Base-by-base conservation (phyloP, 768 basidiomycete species). In the Astraeus odoratus region DNA sequence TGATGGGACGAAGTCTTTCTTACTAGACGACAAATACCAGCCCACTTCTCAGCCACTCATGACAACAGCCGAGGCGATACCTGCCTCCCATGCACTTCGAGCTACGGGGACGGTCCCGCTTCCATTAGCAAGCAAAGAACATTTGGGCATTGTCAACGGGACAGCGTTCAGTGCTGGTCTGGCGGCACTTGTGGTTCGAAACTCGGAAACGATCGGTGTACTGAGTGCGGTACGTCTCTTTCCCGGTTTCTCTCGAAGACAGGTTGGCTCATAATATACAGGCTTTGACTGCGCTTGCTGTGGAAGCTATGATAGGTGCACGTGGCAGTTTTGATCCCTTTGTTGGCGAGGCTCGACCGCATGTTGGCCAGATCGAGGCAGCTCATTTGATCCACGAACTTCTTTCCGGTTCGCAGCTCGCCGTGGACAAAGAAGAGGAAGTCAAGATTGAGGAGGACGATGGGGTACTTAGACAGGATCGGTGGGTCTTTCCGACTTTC, bases 141-240 rank as follows among this genome's bases (percentile, higher is more conserved):
- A 86, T 51, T 74, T 88, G 12, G 87, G 86, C 10, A 77, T 89
- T 42, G 65, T 88, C 33, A 93, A 93, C 58, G 91, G 90, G 40
- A 90, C 89, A 1, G 86, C 87, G 0, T 90, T 90, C 64, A 86
- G 83, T 26, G 80, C 89, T 0, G 80, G 86, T 6, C 76, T 88
- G n/a, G 84, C 79, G 4, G 72, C 82, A 6, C 72, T 93, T 13
- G 86, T 83, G 8, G 65, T 89, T 43, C 75, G 80, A 52, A 85
- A 87, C 39, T 80, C 86, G 15, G 75, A 80, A 27, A 81, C 83
- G 47, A 67, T 86, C 27, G 75, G 75, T 8, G 63, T 86, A 19
- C 70, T 86, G 16, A 71, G 83, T 10, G 51, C 61, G 1, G 63
- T 65, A 40, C 45, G 61, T 57, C 24, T 19, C 30, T 13, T 22